Percentiles rank a stretch among this genome's conserved stretches.
Conservation (phyloP, 2,329 filamentous ascomycete genomes). For the Pseudogymnoascus sp. region DNA sequence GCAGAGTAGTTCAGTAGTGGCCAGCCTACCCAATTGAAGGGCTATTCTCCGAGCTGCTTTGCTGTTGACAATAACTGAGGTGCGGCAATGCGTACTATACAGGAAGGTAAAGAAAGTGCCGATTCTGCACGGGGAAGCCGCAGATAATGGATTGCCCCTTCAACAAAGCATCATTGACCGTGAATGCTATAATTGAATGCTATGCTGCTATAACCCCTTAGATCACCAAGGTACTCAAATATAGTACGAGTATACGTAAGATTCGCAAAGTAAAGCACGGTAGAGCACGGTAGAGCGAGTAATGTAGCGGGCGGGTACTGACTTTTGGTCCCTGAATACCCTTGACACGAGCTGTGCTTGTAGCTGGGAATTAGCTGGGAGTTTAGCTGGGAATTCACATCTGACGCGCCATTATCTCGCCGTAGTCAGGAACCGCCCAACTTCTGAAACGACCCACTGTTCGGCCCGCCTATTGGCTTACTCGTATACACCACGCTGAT, state of each 20-base stretch:
- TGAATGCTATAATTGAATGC: no score
- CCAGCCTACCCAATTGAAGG: background rate
- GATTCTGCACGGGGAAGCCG: background rate
- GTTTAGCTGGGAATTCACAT: background rate
- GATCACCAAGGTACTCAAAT: background rate
- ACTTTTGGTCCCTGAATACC: background rate
- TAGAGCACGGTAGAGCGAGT: background rate
- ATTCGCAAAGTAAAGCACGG: background rate
- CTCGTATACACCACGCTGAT: background rate
- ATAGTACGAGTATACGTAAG: background rate
- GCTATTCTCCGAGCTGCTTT: background rate
- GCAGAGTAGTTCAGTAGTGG: background rate
- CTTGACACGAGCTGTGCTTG: background rate
- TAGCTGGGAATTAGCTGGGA: background rate
- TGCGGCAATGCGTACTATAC: background rate
- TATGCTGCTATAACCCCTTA: background rate
- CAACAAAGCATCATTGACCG: background rate
- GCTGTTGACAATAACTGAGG: background rate
- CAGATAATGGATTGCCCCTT: background rate
- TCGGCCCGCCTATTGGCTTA: background rate
- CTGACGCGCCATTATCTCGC: background rate
- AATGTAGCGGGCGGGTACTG: background rate
- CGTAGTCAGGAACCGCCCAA: constrained; percentile 1
- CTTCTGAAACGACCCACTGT: background rate
- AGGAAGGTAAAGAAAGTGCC: background rate